A percentile compares a stretch with the other conserved stretches of the same genome.
These are phyloP conservation scores for Cyanophora paradoxa DNA, from an alignment of 78 protist genomes.

Conservation along the genomic window DNA sequence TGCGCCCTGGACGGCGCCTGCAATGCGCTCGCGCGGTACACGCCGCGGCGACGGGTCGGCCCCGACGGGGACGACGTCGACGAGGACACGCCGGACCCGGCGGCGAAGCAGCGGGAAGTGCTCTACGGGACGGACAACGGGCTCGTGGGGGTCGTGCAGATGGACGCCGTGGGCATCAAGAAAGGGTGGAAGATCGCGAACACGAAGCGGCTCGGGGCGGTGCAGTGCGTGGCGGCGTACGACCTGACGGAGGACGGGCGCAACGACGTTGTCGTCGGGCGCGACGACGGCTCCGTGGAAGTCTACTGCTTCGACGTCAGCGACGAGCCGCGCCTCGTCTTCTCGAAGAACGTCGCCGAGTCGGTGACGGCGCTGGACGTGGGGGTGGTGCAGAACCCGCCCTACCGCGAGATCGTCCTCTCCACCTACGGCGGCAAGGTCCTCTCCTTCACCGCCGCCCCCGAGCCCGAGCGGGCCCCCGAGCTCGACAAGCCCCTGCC, in stretches of 20 bases:
- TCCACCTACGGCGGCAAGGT: constrained; percentile 28
- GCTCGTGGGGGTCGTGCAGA: not conserved
- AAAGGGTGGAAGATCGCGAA: not conserved
- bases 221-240: not conserved
- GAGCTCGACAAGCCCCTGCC: not conserved
- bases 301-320: constrained; percentile 10
- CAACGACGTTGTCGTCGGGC: constrained; percentile 15
- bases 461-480: not conserved
- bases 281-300: constrained; percentile 32
- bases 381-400: not conserved
- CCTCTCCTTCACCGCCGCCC: constrained; percentile 11
- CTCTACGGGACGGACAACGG: constrained; percentile 29
- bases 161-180: not conserved
- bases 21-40: not conserved
- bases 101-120: not conserved
- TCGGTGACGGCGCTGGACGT: not conserved
- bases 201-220: constrained; percentile 7
- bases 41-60: too few species aligned
- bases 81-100: not conserved
- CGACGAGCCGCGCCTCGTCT: not conserved
- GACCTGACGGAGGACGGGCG: constrained; percentile 30
- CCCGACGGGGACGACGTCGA: not conserved
- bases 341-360: not conserved
- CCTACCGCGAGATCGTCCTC: constrained; percentile 13
- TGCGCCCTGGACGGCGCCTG: not conserved